Evolutionary conservation across 257 asterid species (phyloP), one percentile per base, ranked within the genome.

Genomic region (Capsicum chinense): DNA sequence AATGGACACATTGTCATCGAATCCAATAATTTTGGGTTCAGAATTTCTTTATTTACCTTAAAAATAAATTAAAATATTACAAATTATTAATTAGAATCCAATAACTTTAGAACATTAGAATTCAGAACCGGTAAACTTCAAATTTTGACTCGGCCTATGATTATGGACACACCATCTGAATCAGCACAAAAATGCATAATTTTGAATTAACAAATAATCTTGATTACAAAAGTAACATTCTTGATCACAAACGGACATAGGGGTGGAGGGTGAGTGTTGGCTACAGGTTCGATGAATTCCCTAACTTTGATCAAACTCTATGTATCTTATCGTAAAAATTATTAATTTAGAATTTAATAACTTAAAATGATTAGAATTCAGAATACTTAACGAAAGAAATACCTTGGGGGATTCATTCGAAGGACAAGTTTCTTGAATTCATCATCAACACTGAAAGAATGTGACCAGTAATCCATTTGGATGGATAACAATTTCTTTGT

Each of bases 351-450:
- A 62, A 26, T 64, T 26, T 8, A 57, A 19, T 15, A 57, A 26
- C 15, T 64, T 26, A 26, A 26, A 26, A 26, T 26, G 1, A 26
- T 26, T 26, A 26, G 33, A 26, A 26, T 26, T 26, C 33, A 26
- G 33, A 26, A 26, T 26, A 26, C 33, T 26, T 26, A 26, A 26
- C 33, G 33, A 26, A 9, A 79, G 56, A 56, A 44, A 56, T 85
- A 93, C 98, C 94, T 92, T 52, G 98, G 98, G 7, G 98, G 98
- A 83, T 95, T 91, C 90, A 95, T 89, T 86, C 98, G 87, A 37
- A 87, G 88, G 21, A 89, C 94, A 42, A 95, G 98, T 90, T 93
- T 95, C 93, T 91, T 88, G 87, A 91, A 93, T 90, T 93, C 98
- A 84, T 93, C 94, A 83, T 90, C 92, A 70, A 88, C 92, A 81